Evolutionary conservation across 495 filamentous ascomycete genomes (phyloP), one percentile per base, ranked within the genome.

Genomic region (Physcia stellaris): DNA sequence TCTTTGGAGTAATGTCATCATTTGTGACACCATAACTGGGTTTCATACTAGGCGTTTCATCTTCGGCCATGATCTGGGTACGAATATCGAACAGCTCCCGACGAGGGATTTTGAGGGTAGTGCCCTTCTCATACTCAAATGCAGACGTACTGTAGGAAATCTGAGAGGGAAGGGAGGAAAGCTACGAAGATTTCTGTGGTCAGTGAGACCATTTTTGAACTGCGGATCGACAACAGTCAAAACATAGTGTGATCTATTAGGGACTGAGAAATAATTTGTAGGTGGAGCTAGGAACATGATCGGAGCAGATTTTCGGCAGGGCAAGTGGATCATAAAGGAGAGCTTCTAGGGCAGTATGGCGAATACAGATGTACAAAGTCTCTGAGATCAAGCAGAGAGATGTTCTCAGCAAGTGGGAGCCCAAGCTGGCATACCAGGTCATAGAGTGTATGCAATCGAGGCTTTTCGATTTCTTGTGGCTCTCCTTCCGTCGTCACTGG

Each of bases 61-160:
- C 82, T 59, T 95, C 86, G 27, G 83, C 83, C 82, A 94, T 93
- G 22, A 95, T 67, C 61, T 98, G 90, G 29, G 93, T 75, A 18
- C 83, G 78, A 34, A 94, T 83, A 55, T 98, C 90, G 68, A 87
- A 94, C 38, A 94, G 70, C 48, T 94, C 88, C 11, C 90, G 77
- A 19, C 86, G 80, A 4, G 83, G 85, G 19, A 98, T 62, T 18
- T 59, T 63, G 16, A 81, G 53, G 29, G 53, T 53, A 23, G 58
- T 54, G 41, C 67, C 67, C 29, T 70, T 58, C 12, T 58, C 48
- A 17, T 46, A 64, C 59, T 39, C 62, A 27, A 86, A 65, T 12
- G 59, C 48, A 20, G 86, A 60, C 18, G 62, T 63, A 54, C 71
- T 71, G 58, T 80, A 93, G 43, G 76, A 80, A 33, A 94, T 72